Evolutionary conservation across 2,329 filamentous ascomycete species (phyloP).

Genomic region (Pestalotiopsis sp.): DNA sequence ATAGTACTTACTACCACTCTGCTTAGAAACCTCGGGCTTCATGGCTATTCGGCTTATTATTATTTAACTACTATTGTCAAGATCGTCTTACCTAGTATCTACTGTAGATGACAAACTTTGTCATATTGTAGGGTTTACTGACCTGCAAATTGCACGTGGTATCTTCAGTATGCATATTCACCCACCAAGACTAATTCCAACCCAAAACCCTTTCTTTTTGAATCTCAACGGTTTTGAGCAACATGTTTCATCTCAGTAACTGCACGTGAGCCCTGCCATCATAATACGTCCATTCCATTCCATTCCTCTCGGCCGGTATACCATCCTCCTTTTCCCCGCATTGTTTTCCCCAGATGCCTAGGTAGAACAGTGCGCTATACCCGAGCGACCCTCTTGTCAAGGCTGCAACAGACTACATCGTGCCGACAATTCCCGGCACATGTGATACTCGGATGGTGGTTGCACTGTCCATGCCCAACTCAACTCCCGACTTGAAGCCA

Average conservation of each 20-base stretch:
- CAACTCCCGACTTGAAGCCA: background rate
- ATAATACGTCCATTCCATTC: background rate
- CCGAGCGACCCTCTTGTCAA: background rate
- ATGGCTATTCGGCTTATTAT: background rate
- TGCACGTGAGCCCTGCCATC: too few species aligned
- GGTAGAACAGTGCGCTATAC: background rate
- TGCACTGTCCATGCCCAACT: background rate
- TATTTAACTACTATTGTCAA: background rate
- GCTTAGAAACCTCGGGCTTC: background rate
- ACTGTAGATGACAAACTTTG: too few species aligned
- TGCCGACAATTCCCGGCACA: background rate
- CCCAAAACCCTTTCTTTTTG: background rate
- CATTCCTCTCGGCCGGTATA: background rate
- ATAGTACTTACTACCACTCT: background rate
- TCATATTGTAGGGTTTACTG: background rate
- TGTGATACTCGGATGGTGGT: background rate
- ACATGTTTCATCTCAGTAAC: background rate
- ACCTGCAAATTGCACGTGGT: background rate
- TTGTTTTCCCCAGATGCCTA: background rate
- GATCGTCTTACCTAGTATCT: background rate
- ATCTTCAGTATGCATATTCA: background rate
- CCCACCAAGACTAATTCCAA: background rate
- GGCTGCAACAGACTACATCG: background rate
- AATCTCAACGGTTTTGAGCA: background rate
- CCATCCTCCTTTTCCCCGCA: background rate